Evolutionary conservation across 2,329 filamentous ascomycete genomes (phyloP).

Genomic region (Fusarium palustre): DNA sequence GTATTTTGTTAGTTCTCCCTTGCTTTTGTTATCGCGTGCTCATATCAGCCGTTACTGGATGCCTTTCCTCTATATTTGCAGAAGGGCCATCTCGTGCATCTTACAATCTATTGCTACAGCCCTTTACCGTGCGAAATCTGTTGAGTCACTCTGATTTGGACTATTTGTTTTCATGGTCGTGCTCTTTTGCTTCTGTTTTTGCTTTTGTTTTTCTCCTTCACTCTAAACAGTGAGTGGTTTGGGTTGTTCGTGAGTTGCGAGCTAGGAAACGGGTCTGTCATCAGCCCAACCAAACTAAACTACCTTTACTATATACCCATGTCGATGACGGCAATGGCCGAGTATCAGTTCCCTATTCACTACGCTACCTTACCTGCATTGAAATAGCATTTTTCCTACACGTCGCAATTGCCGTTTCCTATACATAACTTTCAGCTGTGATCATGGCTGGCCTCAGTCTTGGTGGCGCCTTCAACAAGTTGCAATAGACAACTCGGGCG

Average conservation of each 20-base stretch:
- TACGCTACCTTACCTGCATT: neutral
- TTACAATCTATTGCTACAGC: neutral
- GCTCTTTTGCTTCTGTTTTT: neutral
- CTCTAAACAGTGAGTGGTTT: constrained; percentile 20
- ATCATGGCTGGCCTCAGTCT: constrained; percentile 27
- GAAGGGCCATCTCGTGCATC: neutral
- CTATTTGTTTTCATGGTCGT: constrained; percentile 1
- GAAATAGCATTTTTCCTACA: neutral
- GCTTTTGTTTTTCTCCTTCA: neutral
- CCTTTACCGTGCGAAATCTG: neutral
- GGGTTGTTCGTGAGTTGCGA: constrained; percentile 36
- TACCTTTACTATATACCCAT: constrained; percentile 21
- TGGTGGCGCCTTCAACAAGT: constrained; percentile 16
- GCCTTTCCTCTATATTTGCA: neutral
- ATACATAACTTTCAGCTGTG: constrained; percentile 5
- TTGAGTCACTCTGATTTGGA: constrained; percentile 3
- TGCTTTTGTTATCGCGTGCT: neutral
- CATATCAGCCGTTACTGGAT: neutral
- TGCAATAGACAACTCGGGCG: constrained; percentile 9
- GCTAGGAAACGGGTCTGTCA: constrained; percentile 25
- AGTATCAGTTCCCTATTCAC: constrained; percentile 13
- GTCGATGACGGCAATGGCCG: constrained; percentile 27
- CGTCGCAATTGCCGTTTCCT: constrained; percentile 1
- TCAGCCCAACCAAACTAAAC: constrained; percentile 11
- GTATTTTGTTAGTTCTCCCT: constrained; percentile 33